These are phyloP conservation scores for Cicer chorassanicum DNA, from an alignment of 306 rosid genomes.

Conservation along the genomic window DNA sequence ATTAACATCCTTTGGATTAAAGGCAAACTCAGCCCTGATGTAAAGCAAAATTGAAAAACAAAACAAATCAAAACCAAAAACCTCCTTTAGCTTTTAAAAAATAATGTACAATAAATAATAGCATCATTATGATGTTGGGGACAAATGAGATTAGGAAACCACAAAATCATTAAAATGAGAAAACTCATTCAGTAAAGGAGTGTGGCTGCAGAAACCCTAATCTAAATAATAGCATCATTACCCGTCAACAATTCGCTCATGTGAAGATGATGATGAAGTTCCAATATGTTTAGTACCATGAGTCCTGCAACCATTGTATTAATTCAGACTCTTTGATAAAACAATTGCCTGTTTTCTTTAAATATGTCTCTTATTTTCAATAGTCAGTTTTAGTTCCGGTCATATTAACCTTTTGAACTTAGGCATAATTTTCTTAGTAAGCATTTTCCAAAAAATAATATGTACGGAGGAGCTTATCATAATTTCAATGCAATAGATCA, in stretches of 20 bases:
- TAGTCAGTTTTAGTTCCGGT: background rate
- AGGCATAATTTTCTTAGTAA: background rate
- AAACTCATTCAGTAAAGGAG: too few relatives aligned
- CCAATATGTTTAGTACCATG: constrained; percentile 44
- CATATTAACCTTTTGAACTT: background rate
- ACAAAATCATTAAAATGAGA: too few relatives aligned
- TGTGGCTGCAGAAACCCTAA: too few relatives aligned
- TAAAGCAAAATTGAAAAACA: constrained; percentile 24
- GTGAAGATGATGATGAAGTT: constrained; percentile 54
- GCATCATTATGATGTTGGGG: constrained; percentile 35
- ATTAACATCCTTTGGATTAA: constrained; percentile 76
- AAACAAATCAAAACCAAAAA: constrained; percentile 24
- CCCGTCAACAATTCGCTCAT: constrained; percentile 62
- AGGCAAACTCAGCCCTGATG: constrained; percentile 73
- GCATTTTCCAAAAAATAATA: constrained; percentile 11
- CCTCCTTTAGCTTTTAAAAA: constrained; percentile 2
- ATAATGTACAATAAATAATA: background rate
- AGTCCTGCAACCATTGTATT: constrained; percentile 48
- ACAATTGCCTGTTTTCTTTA: background rate
- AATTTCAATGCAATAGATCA: background rate
- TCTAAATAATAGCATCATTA: constrained; percentile 37
- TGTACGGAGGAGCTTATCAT: background rate
- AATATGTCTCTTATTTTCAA: background rate
- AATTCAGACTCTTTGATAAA: constrained; percentile 23
- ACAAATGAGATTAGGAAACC: too few relatives aligned